Evolutionary conservation across 805 yeast genomes (phyloP).

Genomic region (Debaryomyces castellii): DNA sequence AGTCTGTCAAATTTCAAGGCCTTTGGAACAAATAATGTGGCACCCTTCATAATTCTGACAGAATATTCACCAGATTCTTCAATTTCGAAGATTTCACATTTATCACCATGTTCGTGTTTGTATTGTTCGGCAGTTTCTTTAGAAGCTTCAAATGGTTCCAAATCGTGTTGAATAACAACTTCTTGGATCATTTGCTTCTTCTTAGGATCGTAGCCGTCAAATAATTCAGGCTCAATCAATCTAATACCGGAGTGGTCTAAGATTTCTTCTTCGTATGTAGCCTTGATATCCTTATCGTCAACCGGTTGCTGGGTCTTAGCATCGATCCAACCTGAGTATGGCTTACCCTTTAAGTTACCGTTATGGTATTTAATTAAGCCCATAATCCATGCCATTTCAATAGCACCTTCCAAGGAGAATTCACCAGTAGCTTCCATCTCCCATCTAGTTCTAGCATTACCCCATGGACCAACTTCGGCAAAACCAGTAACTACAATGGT

Average conservation of each 20-base stretch:
- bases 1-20: constrained; percentile 72
- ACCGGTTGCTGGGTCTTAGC: constrained; percentile 90
- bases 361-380: constrained; percentile 94
- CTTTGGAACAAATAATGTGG: constrained; percentile 87
- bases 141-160: constrained; percentile 93
- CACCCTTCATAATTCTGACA: constrained; percentile 89
- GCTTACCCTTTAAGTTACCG: constrained; percentile 84
- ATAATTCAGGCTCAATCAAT: constrained; percentile 92
- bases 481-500: constrained; percentile 97
- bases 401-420: constrained; percentile 95
- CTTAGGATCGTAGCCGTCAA: constrained; percentile 91
- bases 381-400: constrained; percentile 99
- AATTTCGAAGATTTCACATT: constrained; percentile 87
- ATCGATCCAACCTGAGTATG: constrained; percentile 97
- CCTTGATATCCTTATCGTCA: constrained; percentile 90
- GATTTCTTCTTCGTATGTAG: constrained; percentile 85
- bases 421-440: constrained; percentile 97
- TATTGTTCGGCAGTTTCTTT: constrained; percentile 95
- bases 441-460: constrained; percentile 98
- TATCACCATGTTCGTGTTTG: constrained; percentile 89
- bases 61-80: constrained; percentile 90
- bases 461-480: constrained; percentile 99
- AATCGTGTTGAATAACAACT: constrained; percentile 92
- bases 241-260: constrained; percentile 96
- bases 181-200: constrained; percentile 93